Base-by-base conservation (phyloP, 139 green algal species). In the Chlorella ohadii region DNA sequence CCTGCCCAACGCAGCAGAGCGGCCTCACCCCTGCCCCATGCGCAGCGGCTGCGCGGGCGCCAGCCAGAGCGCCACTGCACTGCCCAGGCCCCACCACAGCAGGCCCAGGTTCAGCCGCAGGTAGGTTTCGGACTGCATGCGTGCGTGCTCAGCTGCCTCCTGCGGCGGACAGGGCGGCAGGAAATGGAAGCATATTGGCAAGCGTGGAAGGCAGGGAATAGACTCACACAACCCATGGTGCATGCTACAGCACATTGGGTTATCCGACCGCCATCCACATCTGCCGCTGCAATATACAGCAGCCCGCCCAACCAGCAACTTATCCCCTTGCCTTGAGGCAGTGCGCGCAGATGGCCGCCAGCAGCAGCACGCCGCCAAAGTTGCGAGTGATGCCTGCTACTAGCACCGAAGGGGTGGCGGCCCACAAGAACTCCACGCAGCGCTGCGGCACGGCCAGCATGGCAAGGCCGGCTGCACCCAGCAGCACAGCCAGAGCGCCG, bases 111-210 rank as follows among this genome's bases (percentile, higher is more conserved):
- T 84, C 11, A 94, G 87, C 7, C 90, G 87, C 83, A 90, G 85
- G 88, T 94, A 94, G 38, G 91, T 94, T 73, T 90, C 87, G 4
- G 82, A 89, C 17, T 68, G 51, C 64, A 94, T 84, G 22, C 88
- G 85, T 4, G 78, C 85, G 39, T 88, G 78, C 28, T 79, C 79
- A 9, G 87, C 86, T 17, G 91, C 91, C 44, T 92, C 88, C 86
- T 91, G 68, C 73, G 84, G n/a, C 28, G 33, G 31, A 59, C 22
- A 13, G 16, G 22, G 63, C 0, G 64, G 11, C 1, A 65, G 27
- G 38, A 1, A 31, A n/a, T n/a, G n/a, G n/a, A n/a, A n/a, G n/a
- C n/a, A n/a, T n/a, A n/a, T n/a, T 65, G n/a, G 44, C 28, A 31
- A 23, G 63, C 55, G 25, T 67, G 41, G n/a, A 65, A 5, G 34